A percentile compares a stretch with the other conserved stretches of the same genome.
These are phyloP conservation scores for Calonectria pseudoturangicola DNA, from an alignment of 2,329 filamentous ascomycete species.

Conservation along the genomic window DNA sequence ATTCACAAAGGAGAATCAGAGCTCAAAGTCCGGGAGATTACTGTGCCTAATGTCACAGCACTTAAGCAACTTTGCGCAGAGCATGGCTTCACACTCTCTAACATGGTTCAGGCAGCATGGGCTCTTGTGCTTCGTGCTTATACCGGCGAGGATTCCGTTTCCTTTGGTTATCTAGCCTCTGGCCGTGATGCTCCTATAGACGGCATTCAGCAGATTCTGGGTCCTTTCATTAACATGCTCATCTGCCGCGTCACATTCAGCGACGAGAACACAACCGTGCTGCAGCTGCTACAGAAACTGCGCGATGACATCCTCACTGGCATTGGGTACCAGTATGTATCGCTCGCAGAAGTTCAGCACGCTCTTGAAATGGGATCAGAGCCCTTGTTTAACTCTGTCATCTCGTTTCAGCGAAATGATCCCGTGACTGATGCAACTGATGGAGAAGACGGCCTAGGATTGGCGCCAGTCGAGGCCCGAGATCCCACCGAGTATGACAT, in stretches of 20 bases:
- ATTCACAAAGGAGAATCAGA: conserved; percentile 6
- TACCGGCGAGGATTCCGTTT: conserved; percentile 10
- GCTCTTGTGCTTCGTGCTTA: conserved; percentile 15
- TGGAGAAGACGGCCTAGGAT: conserved; percentile 1
- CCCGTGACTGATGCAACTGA: conserved; percentile 8
- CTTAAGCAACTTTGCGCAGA: conserved; percentile 19
- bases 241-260: conserved; percentile 6
- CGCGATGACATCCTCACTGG: conserved; percentile 15
- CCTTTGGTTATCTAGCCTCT: conserved; percentile 15
- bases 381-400: conserved; percentile 13
- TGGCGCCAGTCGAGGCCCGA: conserved; percentile 5
- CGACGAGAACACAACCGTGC: conserved; percentile 4
- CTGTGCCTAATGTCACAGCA: conserved; percentile 6
- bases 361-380: conserved; percentile 10
- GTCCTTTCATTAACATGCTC: conserved; percentile 20
- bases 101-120: conserved; percentile 10
- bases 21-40: conserved; percentile 1
- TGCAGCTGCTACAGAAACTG: neutral
- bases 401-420: conserved; percentile 13
- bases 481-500: conserved; percentile 18
- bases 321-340: conserved; percentile 19
- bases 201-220: neutral
- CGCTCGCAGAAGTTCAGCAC: conserved; percentile 5
- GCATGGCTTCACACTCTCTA: conserved; percentile 16
- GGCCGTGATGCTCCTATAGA: conserved; percentile 15